These are phyloP conservation scores for Hirschioporus abietinus DNA, from an alignment of 768 basidiomycete genomes.

Conservation along the genomic window DNA sequence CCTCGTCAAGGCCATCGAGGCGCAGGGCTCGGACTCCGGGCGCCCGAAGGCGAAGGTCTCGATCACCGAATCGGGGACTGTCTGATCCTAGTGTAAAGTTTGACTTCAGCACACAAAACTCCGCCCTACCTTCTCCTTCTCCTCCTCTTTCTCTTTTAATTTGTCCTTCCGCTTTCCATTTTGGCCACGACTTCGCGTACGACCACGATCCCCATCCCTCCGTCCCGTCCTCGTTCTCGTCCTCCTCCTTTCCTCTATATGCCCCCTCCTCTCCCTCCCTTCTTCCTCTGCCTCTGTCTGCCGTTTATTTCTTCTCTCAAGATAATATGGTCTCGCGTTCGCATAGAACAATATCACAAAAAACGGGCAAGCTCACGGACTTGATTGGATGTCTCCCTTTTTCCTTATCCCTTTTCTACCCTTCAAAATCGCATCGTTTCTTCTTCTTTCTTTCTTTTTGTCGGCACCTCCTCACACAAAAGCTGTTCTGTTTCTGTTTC, in stretches of 20 bases:
- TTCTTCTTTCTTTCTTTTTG: not conserved
- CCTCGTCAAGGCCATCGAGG: constrained; percentile 57
- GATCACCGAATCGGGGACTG: not conserved
- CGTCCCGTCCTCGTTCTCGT: too few species aligned
- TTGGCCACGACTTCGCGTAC: too few species aligned
- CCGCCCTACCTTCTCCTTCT: not conserved
- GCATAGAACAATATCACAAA: not conserved
- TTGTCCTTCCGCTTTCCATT: too few species aligned
- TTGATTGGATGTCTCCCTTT: not conserved
- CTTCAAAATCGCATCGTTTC: not conserved
- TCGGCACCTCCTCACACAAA: not conserved
- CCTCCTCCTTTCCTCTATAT: too few species aligned
- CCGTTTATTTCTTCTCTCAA: too few species aligned
- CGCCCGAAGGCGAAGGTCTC: constrained; percentile 22
- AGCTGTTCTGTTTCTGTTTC: too few species aligned
- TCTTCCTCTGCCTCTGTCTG: too few species aligned
- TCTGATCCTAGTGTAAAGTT: not conserved
- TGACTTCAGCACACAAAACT: too few species aligned
- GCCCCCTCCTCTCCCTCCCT: too few species aligned
- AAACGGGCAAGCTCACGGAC: not conserved
- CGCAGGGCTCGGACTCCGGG: constrained; percentile 33
- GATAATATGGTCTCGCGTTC: too few species aligned
- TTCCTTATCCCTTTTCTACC: not conserved
- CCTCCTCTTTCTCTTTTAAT: not conserved
- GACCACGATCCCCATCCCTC: too few species aligned